Evolutionary conservation across 2,329 filamentous ascomycete species (phyloP), one percentile per base, ranked within the genome.

Genomic region (Aspergillus amoenus): DNA sequence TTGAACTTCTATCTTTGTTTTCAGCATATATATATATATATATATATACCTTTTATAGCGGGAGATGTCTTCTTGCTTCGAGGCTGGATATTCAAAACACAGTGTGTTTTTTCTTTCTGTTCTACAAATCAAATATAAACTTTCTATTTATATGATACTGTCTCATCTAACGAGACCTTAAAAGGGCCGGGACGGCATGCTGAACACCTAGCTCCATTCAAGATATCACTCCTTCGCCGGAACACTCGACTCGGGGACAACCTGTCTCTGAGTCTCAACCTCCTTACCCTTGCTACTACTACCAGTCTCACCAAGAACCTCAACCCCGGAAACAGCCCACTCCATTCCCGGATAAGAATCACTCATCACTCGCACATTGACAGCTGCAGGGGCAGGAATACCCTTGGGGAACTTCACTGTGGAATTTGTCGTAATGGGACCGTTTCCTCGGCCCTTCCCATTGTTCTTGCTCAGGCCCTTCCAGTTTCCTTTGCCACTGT

Each of bases 321-420:
- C 80, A 7, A 86, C 75, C 3, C 76, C 78, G 6, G 63, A 56
- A 18, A 85, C 62, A 32, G 64, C 73, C 85, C 86, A 88, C 64
- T 81, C 78, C 81, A 97, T 85, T 0, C 89, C 91, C 34, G 91
- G 79, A 74, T 97, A 97, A 15, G 86, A 87, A 79, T 97, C 94
- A 73, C 93, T 97, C 17, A 94, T 79, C 2, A 97, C 86, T 60
- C 83, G 71, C 3, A 97, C 82, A 68, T 91, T 88, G 9, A 96
- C 74, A 70, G 82, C 84, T 1, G 84, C 82, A 48, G 56, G 58
- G 13, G 49, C 62, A 4, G 67, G 48, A 3, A 66, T 52, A 7
- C 54, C 56, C 6, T 55, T 52, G 1, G 72, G 70, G 57, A 73
- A 73, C 49, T 72, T 73, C 34, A 73, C 63, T 3, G 64, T 62